phyloP scores from a whole-genome alignment of 2,329 filamentous ascomycete genomes.

The Cytospora piceicola region DNA sequence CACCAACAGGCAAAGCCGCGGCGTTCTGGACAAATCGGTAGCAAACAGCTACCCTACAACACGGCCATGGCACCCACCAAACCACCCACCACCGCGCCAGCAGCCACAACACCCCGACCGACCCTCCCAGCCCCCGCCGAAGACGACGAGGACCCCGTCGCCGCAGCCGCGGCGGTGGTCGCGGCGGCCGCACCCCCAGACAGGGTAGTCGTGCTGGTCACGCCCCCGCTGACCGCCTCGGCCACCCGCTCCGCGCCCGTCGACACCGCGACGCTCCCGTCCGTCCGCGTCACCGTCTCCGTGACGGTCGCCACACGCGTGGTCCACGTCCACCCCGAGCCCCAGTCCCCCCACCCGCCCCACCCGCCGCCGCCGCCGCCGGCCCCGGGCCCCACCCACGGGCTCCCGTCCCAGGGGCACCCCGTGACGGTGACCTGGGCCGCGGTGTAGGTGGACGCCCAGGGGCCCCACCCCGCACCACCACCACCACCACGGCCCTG shows the following conservation, averaged over 20 bases:
- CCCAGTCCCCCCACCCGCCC: slow-evolving; percentile 47
- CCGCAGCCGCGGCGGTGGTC: slow-evolving; percentile 16
- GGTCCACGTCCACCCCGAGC: slow-evolving; percentile 45
- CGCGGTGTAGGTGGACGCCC: slow-evolving; percentile 42
- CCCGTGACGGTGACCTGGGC: slow-evolving; percentile 48
- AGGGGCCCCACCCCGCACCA: slow-evolving; percentile 26
- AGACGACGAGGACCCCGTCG: slow-evolving; percentile 16
- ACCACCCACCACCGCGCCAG: slow-evolving; percentile 38
- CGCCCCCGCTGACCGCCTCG: slow-evolving; percentile 38
- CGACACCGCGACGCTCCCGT: slow-evolving; percentile 34
- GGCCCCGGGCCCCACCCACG: slow-evolving; percentile 45
- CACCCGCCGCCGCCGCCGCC: slow-evolving; percentile 45
- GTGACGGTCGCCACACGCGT: slow-evolving; percentile 42
- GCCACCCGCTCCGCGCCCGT: slow-evolving; percentile 38
- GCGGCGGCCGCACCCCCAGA: slow-evolving; percentile 13
- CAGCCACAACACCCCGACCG: slow-evolving; percentile 33
- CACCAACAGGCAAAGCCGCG: background rate
- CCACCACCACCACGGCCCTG: slow-evolving; percentile 23
- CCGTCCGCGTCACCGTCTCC: slow-evolving; percentile 41
- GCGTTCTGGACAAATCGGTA: background rate
- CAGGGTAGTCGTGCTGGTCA: slow-evolving; percentile 40
- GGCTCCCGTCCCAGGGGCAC: slow-evolving; percentile 46
- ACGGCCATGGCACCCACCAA: slow-evolving; percentile 37
- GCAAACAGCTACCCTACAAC: slow-evolving; percentile 31
- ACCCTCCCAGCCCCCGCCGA: background rate